These are phyloP conservation scores for Suillus fuscotomentosus DNA, from an alignment of 768 basidiomycete species.

Conservation along the genomic window DNA sequence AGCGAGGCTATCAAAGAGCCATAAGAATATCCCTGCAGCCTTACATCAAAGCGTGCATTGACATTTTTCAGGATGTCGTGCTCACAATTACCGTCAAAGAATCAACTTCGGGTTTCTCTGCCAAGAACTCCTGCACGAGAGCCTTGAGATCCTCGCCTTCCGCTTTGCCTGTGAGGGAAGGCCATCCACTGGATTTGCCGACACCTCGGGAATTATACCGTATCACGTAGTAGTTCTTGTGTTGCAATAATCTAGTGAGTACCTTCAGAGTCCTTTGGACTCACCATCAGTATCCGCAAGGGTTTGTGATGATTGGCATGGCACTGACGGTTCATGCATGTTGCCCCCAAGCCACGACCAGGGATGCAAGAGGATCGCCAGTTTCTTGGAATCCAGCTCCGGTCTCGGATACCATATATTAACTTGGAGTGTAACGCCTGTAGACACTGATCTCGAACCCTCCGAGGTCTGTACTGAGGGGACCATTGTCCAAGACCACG, in stretches of 20 bases:
- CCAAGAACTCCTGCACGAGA: slow-evolving; percentile 54
- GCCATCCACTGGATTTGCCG: slow-evolving; percentile 68
- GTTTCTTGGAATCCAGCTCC: slow-evolving; percentile 31
- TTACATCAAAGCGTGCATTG: background rate
- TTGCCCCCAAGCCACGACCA: slow-evolving; percentile 84
- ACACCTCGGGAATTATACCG: slow-evolving; percentile 80
- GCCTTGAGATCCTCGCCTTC: slow-evolving; percentile 72
- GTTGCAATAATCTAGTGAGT: slow-evolving; percentile 41
- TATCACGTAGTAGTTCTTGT: slow-evolving; percentile 54
- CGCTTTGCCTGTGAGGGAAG: slow-evolving; percentile 67
- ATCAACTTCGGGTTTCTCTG: slow-evolving; percentile 38
- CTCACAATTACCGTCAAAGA: slow-evolving; percentile 63
- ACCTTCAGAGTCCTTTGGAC: slow-evolving; percentile 38
- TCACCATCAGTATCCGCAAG: background rate
- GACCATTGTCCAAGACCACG: background rate
- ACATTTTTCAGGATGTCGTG: slow-evolving; percentile 14
- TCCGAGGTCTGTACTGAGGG: slow-evolving; percentile 1
- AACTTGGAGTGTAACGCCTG: slow-evolving; percentile 46
- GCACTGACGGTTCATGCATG: slow-evolving; percentile 72
- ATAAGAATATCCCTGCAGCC: slow-evolving; percentile 77
- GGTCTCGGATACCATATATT: slow-evolving; percentile 30
- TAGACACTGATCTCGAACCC: slow-evolving; percentile 24
- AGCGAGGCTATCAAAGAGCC: slow-evolving; percentile 73
- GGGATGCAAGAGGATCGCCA: slow-evolving; percentile 77
- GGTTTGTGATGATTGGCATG: background rate